Conservation (phyloP, 179 eudicot genomes). For the Silene noctiflora region DNA sequence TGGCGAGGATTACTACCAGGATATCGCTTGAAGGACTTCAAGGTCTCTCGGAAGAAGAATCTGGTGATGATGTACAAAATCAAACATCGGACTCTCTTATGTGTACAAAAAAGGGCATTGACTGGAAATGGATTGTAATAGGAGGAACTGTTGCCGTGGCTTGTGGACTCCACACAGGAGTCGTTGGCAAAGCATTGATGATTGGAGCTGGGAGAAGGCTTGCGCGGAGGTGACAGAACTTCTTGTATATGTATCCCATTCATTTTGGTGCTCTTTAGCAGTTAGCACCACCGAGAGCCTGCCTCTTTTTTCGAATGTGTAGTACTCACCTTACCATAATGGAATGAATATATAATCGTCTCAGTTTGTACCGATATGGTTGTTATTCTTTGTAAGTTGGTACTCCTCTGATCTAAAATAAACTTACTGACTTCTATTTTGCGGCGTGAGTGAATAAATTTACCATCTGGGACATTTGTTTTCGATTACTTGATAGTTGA, state of each 20-base stretch:
- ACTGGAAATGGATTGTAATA: constrained; percentile 70
- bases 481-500: no score
- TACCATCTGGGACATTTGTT: no score
- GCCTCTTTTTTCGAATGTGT: neutral
- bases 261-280: constrained; percentile 9
- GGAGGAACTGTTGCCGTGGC: constrained; percentile 80
- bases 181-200: constrained; percentile 60
- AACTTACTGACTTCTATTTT: neutral
- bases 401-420: neutral
- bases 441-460: no score
- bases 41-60: constrained; percentile 22
- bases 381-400: neutral
- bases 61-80: constrained; percentile 37
- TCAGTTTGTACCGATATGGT: neutral
- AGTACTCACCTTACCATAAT: constrained; percentile 2
- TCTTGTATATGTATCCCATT: neutral
- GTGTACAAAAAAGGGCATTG: constrained; percentile 41
- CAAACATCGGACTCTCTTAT: constrained; percentile 16
- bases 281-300: constrained; percentile 8
- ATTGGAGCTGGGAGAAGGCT: constrained; percentile 65
- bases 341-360: neutral
- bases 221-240: constrained; percentile 34
- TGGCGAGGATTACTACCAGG: constrained; percentile 68
- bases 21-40: constrained; percentile 34
- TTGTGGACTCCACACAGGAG: constrained; percentile 72